Evolutionary conservation across 805 yeast genomes (phyloP), one percentile per base, ranked within the genome.

Genomic region (Lipomyces sp.): DNA sequence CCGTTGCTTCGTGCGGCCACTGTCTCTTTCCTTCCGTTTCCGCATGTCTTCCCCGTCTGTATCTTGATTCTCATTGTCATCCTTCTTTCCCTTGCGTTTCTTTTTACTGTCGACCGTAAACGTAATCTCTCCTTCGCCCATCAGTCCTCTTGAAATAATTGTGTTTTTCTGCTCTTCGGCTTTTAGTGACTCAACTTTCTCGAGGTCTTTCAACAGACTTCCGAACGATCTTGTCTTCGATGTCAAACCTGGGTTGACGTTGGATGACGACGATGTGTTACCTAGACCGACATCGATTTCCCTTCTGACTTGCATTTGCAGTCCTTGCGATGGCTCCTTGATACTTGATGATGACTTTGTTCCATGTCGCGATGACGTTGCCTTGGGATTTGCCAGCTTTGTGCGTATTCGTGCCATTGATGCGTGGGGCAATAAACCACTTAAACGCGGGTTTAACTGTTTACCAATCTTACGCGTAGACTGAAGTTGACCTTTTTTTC

Each of bases 121-220:
- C 18, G 71, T 66, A 32, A 67, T 65, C 39, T 67, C 70, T 39
- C 71, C 67, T 29, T 67, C 71, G 33, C 71, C 71, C 66, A 63
- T 66, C 29, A 54, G 34, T 5, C 68, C 67, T 13, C 69, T 29
- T 6, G 71, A 59, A 10, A 67, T 57, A 53, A 61, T 37, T 35
- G 59, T 56, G 24, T 56, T 57, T 48, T 60, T 56, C 33, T 50
- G 53, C 29, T 45, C 32, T 11, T 54, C 54, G n/a, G 37, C 62
- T 24, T 61, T 48, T 18, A 13, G 63, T n/a, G 54, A 34, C 29
- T 66, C 64, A 33, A 7, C 57, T 51, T 24, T 57, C 57, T 60
- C 39, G 6, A 62, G 48, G 35, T 65, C 63, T 11, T 24, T 7
- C 48, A 65, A 39, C 55, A 62, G 37, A 13, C 63, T 37, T 30